Conservation (phyloP, 768 basidiomycete genomes). For the Boletellus ananiceps region DNA sequence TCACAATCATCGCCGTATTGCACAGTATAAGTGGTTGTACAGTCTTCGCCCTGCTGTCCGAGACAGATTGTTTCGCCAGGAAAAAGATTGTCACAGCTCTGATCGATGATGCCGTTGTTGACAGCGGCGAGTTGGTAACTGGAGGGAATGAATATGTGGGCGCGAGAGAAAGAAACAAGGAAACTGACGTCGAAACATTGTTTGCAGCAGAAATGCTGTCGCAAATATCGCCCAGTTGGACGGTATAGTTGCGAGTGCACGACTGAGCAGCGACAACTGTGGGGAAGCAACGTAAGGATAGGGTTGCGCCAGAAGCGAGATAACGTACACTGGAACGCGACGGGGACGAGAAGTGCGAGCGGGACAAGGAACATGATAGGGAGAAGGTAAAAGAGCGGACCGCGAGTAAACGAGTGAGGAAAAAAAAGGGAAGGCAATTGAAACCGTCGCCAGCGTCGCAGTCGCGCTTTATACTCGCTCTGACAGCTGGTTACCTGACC, state of each 20-base stretch:
- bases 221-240: constrained; percentile 60
- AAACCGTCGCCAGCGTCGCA: neutral
- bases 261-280: constrained; percentile 24
- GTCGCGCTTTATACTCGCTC: neutral
- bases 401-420: constrained; percentile 13
- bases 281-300: constrained; percentile 1
- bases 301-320: neutral
- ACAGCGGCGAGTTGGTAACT: constrained; percentile 73
- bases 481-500: constrained; percentile 5
- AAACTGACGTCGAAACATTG: constrained; percentile 58
- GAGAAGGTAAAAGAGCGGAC: constrained; percentile 13
- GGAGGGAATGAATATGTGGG: neutral
- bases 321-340: constrained; percentile 42
- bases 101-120: constrained; percentile 50
- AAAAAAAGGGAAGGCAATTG: constrained; percentile 18
- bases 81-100: constrained; percentile 54
- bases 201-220: constrained; percentile 65
- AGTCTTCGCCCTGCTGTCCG: constrained; percentile 56
- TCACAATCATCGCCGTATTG: constrained; percentile 54
- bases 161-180: neutral
- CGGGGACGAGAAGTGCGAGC: constrained; percentile 36
- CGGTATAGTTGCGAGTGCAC: constrained; percentile 60
- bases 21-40: constrained; percentile 57
- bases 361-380: constrained; percentile 39
- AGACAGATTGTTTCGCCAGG: constrained; percentile 55